Conservation (phyloP, 495 filamentous ascomycete genomes). For the Podospora comata region DNA sequence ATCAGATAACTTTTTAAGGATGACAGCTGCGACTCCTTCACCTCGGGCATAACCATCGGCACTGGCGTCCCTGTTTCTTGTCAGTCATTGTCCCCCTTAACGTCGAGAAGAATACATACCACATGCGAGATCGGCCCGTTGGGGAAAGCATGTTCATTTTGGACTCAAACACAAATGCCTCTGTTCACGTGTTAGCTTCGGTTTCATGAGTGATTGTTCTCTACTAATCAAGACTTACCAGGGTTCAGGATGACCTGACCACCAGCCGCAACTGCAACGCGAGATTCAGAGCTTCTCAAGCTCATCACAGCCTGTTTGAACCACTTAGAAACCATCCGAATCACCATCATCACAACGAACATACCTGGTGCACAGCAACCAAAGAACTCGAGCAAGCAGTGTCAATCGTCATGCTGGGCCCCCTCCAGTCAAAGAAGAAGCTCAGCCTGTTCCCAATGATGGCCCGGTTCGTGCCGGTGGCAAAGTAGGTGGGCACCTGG, state of each 20-base stretch:
- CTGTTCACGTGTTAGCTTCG: constrained; percentile 12
- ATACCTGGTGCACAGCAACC: constrained; percentile 41
- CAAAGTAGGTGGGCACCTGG: constrained; percentile 46
- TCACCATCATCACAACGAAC: no score
- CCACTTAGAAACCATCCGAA: no score
- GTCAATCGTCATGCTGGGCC: constrained; percentile 43
- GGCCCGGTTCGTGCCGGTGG: constrained; percentile 26
- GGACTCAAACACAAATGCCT: constrained; percentile 23
- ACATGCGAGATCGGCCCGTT: constrained; percentile 50
- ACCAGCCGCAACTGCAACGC: constrained; percentile 47
- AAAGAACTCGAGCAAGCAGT: constrained; percentile 56
- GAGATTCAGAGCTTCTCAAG: constrained; percentile 37
- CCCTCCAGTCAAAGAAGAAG: constrained; percentile 46
- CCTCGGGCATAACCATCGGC: constrained; percentile 63
- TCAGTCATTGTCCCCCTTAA: no score
- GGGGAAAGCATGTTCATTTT: constrained; percentile 36
- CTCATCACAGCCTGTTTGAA: constrained; percentile 41
- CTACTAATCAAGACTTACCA: constrained; percentile 1
- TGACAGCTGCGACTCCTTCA: constrained; percentile 53
- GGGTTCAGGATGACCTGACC: constrained; percentile 51
- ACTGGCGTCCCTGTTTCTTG: constrained; percentile 33
- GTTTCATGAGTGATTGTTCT: no score
- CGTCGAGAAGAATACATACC: constrained; percentile 19
- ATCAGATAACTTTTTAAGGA: constrained; percentile 52
- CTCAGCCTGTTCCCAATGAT: constrained; percentile 51